A percentile compares a stretch with the other conserved stretches of the same genome.
Conservation (phyloP, 805 yeast species). For the Groenewaldozyma tartarivorans region DNA sequence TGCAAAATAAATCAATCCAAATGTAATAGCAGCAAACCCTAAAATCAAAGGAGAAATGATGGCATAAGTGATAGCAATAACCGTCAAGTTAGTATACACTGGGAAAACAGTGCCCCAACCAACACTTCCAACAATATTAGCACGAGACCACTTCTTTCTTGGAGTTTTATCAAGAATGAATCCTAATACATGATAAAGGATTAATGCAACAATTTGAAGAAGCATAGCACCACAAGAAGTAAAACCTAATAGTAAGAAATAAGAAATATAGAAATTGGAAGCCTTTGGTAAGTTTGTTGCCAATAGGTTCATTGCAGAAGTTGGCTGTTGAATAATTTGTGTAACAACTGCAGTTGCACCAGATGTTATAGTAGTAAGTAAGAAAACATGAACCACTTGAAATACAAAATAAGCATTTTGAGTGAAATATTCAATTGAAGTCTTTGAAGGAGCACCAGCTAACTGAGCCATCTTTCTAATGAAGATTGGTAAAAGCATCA, state of each 20-base stretch:
- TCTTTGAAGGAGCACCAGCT: constrained; percentile 62
- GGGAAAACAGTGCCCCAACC: constrained; percentile 83
- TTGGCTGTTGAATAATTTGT: constrained; percentile 61
- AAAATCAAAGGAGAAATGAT: constrained; percentile 81
- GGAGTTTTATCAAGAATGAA: constrained; percentile 75
- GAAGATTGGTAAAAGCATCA: constrained; percentile 79
- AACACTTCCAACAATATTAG: constrained; percentile 51
- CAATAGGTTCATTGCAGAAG: constrained; percentile 61
- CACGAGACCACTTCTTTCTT: constrained; percentile 81
- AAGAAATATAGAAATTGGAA: constrained; percentile 80
- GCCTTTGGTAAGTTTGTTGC: constrained; percentile 79
- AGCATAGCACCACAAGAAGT: constrained; percentile 67
- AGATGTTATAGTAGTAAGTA: constrained; percentile 76
- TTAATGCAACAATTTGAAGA: constrained; percentile 64
- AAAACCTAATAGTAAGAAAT: constrained; percentile 74
- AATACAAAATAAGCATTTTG: constrained; percentile 87
- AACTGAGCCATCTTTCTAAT: constrained; percentile 68
- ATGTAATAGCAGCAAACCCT: constrained; percentile 62
- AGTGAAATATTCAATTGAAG: constrained; percentile 68
- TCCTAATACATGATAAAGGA: constrained; percentile 64
- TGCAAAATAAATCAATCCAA: constrained; percentile 64
- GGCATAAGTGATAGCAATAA: constrained; percentile 66
- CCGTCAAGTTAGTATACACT: constrained; percentile 59
- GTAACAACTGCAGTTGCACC: constrained; percentile 72
- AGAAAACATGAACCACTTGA: constrained; percentile 81